Conservation (phyloP, 805 yeast genomes). For the Candida ponderosae region DNA sequence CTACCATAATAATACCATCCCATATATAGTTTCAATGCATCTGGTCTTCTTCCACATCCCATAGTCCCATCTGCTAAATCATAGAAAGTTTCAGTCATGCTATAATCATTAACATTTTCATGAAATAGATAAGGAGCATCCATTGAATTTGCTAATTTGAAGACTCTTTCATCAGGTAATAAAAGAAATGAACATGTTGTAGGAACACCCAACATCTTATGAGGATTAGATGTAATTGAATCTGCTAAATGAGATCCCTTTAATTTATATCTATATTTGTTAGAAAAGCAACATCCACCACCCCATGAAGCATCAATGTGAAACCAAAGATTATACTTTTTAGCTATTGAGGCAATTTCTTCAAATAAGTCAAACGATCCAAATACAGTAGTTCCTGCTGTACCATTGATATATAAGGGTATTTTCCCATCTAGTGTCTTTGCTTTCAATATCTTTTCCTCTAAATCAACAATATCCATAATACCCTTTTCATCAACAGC, state of each 20-base stretch:
- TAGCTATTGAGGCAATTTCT: slow-evolving; percentile 46
- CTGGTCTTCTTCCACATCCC: slow-evolving; percentile 89
- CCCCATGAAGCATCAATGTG: slow-evolving; percentile 93
- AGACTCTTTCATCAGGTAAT: slow-evolving; percentile 56
- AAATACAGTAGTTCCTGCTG: slow-evolving; percentile 86
- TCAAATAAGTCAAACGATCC: slow-evolving; percentile 73
- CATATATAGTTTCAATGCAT: slow-evolving; percentile 68
- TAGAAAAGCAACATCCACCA: slow-evolving; percentile 70
- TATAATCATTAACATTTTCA: slow-evolving; percentile 30
- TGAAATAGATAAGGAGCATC: slow-evolving; percentile 81
- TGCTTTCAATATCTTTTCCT: slow-evolving; percentile 34
- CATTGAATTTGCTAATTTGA: slow-evolving; percentile 68
- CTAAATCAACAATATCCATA: slow-evolving; percentile 44
- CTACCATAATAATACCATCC: slow-evolving; percentile 79
- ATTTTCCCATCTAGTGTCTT: slow-evolving; percentile 43
- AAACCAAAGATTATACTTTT: slow-evolving; percentile 56
- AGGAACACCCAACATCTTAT: slow-evolving; percentile 86
- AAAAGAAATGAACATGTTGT: slow-evolving; percentile 66
- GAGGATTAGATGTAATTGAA: slow-evolving; percentile 77
- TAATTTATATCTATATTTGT: slow-evolving; percentile 34
- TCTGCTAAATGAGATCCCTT: slow-evolving; percentile 61
- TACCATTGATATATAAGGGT: slow-evolving; percentile 71
- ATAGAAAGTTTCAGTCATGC: slow-evolving; percentile 35
- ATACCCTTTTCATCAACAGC: slow-evolving; percentile 47
- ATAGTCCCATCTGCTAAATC: slow-evolving; percentile 86